phyloP scores from a whole-genome alignment of 78 protist genomes.

The Chrysochromulina tobinii region DNA sequence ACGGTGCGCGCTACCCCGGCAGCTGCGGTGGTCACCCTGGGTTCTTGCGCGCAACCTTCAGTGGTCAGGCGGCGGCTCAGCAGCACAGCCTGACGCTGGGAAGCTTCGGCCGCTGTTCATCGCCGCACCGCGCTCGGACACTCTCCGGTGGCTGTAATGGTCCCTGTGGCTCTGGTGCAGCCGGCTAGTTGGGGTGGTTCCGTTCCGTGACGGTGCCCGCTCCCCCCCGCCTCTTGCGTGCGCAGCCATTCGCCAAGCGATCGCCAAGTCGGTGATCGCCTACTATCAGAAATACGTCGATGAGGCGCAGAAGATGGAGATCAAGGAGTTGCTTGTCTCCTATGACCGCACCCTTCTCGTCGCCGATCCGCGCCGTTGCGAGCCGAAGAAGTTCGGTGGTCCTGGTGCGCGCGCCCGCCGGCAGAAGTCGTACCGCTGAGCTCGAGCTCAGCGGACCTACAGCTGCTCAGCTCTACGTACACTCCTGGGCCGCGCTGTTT shows the following conservation, averaged over 20 bases:
- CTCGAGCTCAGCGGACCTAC: neutral
- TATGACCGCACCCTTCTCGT: constrained; percentile 98
- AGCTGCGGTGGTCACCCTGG: no score
- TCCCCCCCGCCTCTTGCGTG: neutral
- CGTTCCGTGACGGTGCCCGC: neutral
- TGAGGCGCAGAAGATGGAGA: constrained; percentile 91
- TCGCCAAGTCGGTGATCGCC: constrained; percentile 96
- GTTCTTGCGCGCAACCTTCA: no score
- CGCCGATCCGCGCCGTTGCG: constrained; percentile 99
- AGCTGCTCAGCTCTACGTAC: no score
- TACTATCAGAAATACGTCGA: constrained; percentile 98
- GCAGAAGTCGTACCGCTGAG: constrained; percentile 99
- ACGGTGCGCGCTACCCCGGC: constrained; percentile 32
- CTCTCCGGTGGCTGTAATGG: no score
- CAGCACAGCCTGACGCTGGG: no score
- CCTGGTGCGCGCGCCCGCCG: constrained; percentile 97
- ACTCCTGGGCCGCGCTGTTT: no score
- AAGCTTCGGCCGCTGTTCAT: no score
- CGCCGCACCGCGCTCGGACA: no score
- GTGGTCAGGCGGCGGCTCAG: no score
- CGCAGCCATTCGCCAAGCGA: constrained; percentile 96
- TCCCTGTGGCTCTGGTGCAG: no score
- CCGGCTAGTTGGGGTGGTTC: no score
- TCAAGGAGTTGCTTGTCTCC: constrained; percentile 85
- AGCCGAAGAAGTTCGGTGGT: constrained; percentile 99